These are phyloP conservation scores for Mrakia blollopis DNA, from an alignment of 768 basidiomycete genomes.

Conservation along the genomic window DNA sequence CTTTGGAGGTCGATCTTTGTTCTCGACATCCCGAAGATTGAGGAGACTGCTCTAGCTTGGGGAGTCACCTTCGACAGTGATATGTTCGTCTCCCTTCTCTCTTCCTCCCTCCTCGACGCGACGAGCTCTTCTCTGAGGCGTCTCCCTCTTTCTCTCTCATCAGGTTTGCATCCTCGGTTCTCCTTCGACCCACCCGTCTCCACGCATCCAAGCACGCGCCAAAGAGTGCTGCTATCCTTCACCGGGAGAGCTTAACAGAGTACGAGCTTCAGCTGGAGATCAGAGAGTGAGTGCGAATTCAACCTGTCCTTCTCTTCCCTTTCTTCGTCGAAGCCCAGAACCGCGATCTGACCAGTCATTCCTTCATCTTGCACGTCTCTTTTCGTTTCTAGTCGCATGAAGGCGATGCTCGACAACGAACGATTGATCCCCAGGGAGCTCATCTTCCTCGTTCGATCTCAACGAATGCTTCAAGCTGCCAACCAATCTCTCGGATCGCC, in stretches of 20 bases:
- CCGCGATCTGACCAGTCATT: background rate
- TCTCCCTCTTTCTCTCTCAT: too few species aligned
- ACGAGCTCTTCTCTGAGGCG: too few species aligned
- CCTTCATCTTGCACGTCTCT: background rate
- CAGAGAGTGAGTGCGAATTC: constrained; percentile 38
- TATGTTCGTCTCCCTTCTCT: background rate
- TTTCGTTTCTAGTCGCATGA: constrained; percentile 33
- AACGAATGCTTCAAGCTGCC: constrained; percentile 47
- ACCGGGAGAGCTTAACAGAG: constrained; percentile 37
- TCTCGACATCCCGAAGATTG: constrained; percentile 43
- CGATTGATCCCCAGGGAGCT: constrained; percentile 36
- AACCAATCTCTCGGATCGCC: constrained; percentile 75
- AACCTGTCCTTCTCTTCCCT: too few species aligned
- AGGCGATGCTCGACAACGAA: constrained; percentile 47
- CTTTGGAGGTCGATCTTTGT: constrained; percentile 57
- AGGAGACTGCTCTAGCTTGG: constrained; percentile 43
- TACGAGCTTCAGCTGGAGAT: constrained; percentile 46
- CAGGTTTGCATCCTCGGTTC: constrained; percentile 44
- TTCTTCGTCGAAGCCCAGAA: background rate
- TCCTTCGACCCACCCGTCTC: constrained; percentile 45
- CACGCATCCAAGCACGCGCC: constrained; percentile 17
- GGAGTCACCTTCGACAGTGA: constrained; percentile 45
- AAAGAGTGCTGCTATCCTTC: constrained; percentile 33
- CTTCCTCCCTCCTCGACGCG: too few species aligned
- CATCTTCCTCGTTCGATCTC: constrained; percentile 44